A percentile compares a stretch with the other conserved stretches of the same genome.
These are phyloP conservation scores for Lentinula sp. DNA, from an alignment of 768 basidiomycete genomes.

Conservation along the genomic window DNA sequence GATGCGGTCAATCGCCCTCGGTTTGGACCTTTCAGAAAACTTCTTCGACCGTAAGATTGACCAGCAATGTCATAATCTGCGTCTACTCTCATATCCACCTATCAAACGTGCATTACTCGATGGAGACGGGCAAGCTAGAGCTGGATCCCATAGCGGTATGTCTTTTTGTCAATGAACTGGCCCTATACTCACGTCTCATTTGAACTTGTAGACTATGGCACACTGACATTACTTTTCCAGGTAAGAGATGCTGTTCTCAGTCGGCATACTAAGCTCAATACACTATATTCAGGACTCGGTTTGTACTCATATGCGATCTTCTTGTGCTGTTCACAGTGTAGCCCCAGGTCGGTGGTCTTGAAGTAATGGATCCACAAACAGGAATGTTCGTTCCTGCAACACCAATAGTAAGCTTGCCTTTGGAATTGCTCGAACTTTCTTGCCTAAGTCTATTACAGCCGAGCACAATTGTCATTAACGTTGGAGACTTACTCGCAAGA, in stretches of 20 bases:
- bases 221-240: slow-evolving; percentile 78
- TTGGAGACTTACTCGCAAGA: slow-evolving; percentile 73
- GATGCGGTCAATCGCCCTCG: slow-evolving; percentile 84
- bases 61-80: slow-evolving; percentile 75
- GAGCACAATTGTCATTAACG: slow-evolving; percentile 77
- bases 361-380: slow-evolving; percentile 78
- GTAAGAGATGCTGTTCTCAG: slow-evolving; percentile 16
- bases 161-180: neutral
- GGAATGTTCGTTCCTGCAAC: slow-evolving; percentile 63
- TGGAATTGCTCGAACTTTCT: neutral
- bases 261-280: neutral
- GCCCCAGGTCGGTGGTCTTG: slow-evolving; percentile 68
- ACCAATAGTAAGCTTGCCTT: slow-evolving; percentile 51
- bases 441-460: slow-evolving; percentile 36
- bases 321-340: neutral
- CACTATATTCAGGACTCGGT: neutral
- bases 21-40: slow-evolving; percentile 61
- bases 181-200: neutral
- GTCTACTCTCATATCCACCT: slow-evolving; percentile 79
- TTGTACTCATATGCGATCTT: neutral
- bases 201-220: slow-evolving; percentile 59
- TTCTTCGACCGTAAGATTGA: slow-evolving; percentile 76
- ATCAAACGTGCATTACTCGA: slow-evolving; percentile 52
- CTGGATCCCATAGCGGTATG: slow-evolving; percentile 75
- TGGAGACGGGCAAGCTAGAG: slow-evolving; percentile 67